These are phyloP conservation scores for Apiospora saccharicola DNA, from an alignment of 2,329 filamentous ascomycete species.

Conservation along the genomic window DNA sequence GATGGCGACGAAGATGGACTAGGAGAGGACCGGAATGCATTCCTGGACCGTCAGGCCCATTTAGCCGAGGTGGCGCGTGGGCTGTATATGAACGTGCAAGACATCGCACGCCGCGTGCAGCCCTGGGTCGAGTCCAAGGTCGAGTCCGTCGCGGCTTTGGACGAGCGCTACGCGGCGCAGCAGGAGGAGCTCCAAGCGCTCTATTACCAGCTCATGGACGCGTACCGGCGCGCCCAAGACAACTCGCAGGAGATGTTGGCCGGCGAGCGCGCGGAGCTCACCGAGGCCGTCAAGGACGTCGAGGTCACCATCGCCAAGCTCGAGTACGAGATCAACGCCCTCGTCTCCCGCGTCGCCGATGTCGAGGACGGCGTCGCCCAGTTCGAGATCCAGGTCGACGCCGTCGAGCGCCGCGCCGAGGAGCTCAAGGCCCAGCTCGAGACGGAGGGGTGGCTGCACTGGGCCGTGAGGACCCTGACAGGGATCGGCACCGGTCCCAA, in stretches of 20 bases:
- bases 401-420: constrained; percentile 71
- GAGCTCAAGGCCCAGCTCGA: constrained; percentile 69
- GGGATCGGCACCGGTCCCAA: constrained; percentile 68
- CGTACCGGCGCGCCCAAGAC: constrained; percentile 72
- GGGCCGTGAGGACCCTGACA: constrained; percentile 68
- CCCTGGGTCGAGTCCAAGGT: constrained; percentile 70
- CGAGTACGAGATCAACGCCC: constrained; percentile 86
- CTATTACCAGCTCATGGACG: constrained; percentile 74
- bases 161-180: constrained; percentile 68
- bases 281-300: constrained; percentile 78
- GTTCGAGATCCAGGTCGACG: constrained; percentile 80
- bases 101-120: constrained; percentile 60
- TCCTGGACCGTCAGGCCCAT: constrained; percentile 30
- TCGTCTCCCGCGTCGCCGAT: constrained; percentile 84
- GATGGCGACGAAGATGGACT: constrained; percentile 44
- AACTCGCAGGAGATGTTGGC: constrained; percentile 73
- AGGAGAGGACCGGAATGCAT: constrained; percentile 17
- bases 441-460: constrained; percentile 69
- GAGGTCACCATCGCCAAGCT: constrained; percentile 84
- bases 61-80: constrained; percentile 62
- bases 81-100: constrained; percentile 60
- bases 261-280: constrained; percentile 72
- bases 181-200: constrained; percentile 70
- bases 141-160: constrained; percentile 62
- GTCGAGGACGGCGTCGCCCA: constrained; percentile 83